Base-by-base conservation (phyloP, 1,139 yeast genomes). In the Pichia sp. region DNA sequence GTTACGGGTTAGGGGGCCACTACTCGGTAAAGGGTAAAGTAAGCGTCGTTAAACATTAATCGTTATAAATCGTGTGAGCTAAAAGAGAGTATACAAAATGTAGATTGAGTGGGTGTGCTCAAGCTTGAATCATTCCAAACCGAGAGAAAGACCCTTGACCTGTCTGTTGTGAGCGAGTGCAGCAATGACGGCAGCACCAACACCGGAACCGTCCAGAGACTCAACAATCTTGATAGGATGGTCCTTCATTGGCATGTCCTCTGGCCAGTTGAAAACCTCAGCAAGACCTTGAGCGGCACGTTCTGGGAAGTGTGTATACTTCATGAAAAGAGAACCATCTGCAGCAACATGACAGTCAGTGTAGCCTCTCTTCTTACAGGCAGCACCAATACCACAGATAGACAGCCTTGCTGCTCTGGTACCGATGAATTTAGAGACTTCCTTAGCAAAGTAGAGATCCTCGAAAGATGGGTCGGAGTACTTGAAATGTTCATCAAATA, bases 191-290 rank as follows among this genome's bases (percentile, higher is more conserved):
- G 97, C 98, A 39, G 98, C 98, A 57, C 98, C 98, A 31, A 85
- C 97, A 67, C 98, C 98, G 34, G 94, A 81, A 51, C 98, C 99
- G 65, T 91, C 98, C 65, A 88, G 96, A 45, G 98, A 97, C 41
- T 87, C 82, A 29, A 83, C 85, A 53, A 88, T 77, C 50, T 69
- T 64, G 56, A 91, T 78, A 47, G 97, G 96, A 58, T 86, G 86
- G 47, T 80, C 77, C 46, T 69, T 59, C 29, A 33, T 30, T 24
- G 39, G 33, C 34, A 67, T 63, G 30, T 46, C 44, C n/a, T 44
- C 50, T 2, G 43, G 50, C 97, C 97, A 91, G 48, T 72, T 94
- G 60, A 86, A 86, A 53, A 91, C 85, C 59, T 88, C 97, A 62
- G 83, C 75, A 58, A 91, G 73, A 41, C 87, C 97, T 58, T 77